Conservation (phyloP, 169 alveolate genomes). For the Plasmodium berghei region DNA sequence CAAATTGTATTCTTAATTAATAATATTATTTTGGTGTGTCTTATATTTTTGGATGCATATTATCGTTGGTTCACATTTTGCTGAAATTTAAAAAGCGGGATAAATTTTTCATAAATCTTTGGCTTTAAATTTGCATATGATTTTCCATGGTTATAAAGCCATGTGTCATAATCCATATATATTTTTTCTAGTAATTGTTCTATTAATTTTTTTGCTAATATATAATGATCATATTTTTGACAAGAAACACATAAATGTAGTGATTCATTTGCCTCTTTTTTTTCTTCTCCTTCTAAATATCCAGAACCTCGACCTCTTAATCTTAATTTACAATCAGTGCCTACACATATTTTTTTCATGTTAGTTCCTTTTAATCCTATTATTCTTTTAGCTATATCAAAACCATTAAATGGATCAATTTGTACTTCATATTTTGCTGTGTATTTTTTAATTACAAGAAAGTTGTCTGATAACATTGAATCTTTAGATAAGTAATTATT, state of each 20-base stretch:
- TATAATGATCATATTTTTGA: constrained; percentile 90
- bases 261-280: constrained; percentile 94
- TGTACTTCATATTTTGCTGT: constrained; percentile 94
- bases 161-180: constrained; percentile 91
- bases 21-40: no score
- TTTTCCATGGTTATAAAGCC: constrained; percentile 64
- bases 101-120: constrained; percentile 64
- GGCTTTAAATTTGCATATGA: constrained; percentile 72
- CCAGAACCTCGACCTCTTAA: constrained; percentile 97
- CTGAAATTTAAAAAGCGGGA: constrained; percentile 59
- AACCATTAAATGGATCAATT: constrained; percentile 93
- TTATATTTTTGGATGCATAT: no score
- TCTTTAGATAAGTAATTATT: constrained; percentile 24
- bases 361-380: constrained; percentile 94
- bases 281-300: constrained; percentile 93
- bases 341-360: constrained; percentile 94
- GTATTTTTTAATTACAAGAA: constrained; percentile 84
- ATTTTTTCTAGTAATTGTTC: constrained; percentile 88
- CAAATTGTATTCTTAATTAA: no score
- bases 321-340: constrained; percentile 90
- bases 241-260: constrained; percentile 94
- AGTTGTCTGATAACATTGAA: constrained; percentile 12
- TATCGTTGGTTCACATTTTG: constrained; percentile 3
- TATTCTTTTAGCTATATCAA: constrained; percentile 93
- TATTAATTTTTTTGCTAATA: constrained; percentile 90